These are phyloP conservation scores for Allantophomopsis lycopodina DNA, from an alignment of 2,329 filamentous ascomycete genomes.

Conservation along the genomic window DNA sequence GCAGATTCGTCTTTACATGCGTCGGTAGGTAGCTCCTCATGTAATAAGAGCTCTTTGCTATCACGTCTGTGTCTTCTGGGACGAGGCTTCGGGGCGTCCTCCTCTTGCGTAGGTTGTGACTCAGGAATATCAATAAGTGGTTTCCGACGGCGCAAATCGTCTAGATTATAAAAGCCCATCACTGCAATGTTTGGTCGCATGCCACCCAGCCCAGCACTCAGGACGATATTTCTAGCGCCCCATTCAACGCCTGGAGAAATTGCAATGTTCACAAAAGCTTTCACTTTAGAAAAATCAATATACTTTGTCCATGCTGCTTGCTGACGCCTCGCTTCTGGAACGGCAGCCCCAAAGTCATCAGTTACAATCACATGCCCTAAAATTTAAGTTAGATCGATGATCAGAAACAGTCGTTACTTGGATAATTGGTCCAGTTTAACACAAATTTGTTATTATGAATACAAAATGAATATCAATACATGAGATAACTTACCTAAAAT, in stretches of 20 bases:
- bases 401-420: neutral
- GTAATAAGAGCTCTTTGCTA: slow-evolving; percentile 39
- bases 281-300: slow-evolving; percentile 75
- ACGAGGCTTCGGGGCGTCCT: slow-evolving; percentile 17
- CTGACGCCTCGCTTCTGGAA: slow-evolving; percentile 69
- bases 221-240: slow-evolving; percentile 71
- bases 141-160: slow-evolving; percentile 52
- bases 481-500: slow-evolving; percentile 3
- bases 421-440: no score
- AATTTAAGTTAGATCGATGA: slow-evolving; percentile 25
- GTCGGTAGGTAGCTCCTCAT: slow-evolving; percentile 53
- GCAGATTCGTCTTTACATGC: slow-evolving; percentile 52
- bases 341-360: slow-evolving; percentile 63
- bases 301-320: slow-evolving; percentile 77
- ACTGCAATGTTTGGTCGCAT: slow-evolving; percentile 86
- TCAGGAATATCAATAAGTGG: slow-evolving; percentile 43
- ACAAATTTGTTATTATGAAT: no score
- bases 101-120: slow-evolving; percentile 22
- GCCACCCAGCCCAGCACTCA: slow-evolving; percentile 70
- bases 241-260: slow-evolving; percentile 75
- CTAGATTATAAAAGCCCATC: slow-evolving; percentile 66
- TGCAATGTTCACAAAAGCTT: slow-evolving; percentile 78
- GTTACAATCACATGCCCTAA: slow-evolving; percentile 81
- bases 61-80: slow-evolving; percentile 29
- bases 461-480: no score